Evolutionary conservation across 2,329 filamentous ascomycete genomes (phyloP).

Genomic region (Penicillium sp.): DNA sequence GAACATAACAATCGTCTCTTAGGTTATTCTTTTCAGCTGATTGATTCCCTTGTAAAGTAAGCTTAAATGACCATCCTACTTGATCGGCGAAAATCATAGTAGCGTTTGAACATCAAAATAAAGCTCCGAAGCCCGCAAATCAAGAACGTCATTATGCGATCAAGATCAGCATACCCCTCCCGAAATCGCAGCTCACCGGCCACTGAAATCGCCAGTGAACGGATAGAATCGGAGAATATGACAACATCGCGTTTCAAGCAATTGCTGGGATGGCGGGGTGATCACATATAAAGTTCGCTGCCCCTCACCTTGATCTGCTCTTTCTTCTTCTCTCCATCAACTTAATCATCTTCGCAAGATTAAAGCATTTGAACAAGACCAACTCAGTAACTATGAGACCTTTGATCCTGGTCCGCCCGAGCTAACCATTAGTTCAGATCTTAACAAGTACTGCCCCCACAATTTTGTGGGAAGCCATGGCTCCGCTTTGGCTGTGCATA

Average conservation of each 20-base stretch:
- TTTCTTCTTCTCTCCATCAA: constrained; percentile 7
- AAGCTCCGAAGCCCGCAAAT: constrained; percentile 3
- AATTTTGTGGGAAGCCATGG: constrained; percentile 38
- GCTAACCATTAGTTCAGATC: constrained; percentile 19
- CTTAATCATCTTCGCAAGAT: constrained; percentile 2
- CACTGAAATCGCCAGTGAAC: not conserved
- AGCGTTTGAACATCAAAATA: not conserved
- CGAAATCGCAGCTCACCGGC: constrained; percentile 11
- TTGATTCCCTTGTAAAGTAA: not conserved
- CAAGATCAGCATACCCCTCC: constrained; percentile 11
- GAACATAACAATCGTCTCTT: not conserved
- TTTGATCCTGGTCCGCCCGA: not conserved
- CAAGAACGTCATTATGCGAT: constrained; percentile 15
- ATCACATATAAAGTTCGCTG: constrained; percentile 42
- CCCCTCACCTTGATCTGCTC: constrained; percentile 17
- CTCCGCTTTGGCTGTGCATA: constrained; percentile 39
- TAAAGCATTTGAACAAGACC: not conserved
- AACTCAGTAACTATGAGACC: constrained; percentile 20
- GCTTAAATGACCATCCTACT: not conserved
- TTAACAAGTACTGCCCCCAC: constrained; percentile 22
- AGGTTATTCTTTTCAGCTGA: not conserved
- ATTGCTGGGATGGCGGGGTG: constrained; percentile 12
- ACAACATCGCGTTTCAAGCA: not conserved
- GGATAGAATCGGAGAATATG: constrained; percentile 24
- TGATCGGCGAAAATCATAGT: not conserved